These are phyloP conservation scores for Tephrocybe sp. DNA, from an alignment of 768 basidiomycete genomes.

Conservation along the genomic window DNA sequence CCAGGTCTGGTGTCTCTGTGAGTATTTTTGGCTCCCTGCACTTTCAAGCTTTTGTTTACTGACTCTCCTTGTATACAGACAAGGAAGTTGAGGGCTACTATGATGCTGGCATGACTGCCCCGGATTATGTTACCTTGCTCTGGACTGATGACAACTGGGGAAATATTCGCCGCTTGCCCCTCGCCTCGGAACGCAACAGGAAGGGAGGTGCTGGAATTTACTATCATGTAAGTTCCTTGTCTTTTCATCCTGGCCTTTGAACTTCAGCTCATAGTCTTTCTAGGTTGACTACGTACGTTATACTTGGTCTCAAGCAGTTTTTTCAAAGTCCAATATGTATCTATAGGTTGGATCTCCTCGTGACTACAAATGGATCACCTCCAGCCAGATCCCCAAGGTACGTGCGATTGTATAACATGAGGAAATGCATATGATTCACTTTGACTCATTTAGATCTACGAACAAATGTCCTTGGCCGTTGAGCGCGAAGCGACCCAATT, in stretches of 20 bases:
- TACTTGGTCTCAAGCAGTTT: neutral
- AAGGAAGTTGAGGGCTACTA: constrained; percentile 69
- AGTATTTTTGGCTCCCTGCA: constrained; percentile 14
- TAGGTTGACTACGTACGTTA: constrained; percentile 46
- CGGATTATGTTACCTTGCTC: constrained; percentile 62
- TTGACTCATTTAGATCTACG: constrained; percentile 40
- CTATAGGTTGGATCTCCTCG: constrained; percentile 57
- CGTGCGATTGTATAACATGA: neutral
- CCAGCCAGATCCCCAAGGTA: constrained; percentile 51
- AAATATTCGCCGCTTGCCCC: constrained; percentile 62
- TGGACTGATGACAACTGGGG: constrained; percentile 81
- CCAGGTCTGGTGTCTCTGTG: constrained; percentile 64
- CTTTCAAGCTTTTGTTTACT: neutral
- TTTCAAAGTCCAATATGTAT: neutral
- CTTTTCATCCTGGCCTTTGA: neutral
- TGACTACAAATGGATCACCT: constrained; percentile 72
- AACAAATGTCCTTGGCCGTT: constrained; percentile 68
- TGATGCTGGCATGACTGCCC: constrained; percentile 57
- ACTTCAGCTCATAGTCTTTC: neutral
- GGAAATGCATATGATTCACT: neutral
- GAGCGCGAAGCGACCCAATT: constrained; percentile 55
- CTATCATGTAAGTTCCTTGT: constrained; percentile 48
- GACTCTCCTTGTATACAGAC: constrained; percentile 22
- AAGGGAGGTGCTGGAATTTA: constrained; percentile 71
- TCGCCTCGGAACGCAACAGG: constrained; percentile 50